Base-by-base conservation (phyloP, 1,284 basidiomycete species). In the Cryptococcus deneoformans region DNA sequence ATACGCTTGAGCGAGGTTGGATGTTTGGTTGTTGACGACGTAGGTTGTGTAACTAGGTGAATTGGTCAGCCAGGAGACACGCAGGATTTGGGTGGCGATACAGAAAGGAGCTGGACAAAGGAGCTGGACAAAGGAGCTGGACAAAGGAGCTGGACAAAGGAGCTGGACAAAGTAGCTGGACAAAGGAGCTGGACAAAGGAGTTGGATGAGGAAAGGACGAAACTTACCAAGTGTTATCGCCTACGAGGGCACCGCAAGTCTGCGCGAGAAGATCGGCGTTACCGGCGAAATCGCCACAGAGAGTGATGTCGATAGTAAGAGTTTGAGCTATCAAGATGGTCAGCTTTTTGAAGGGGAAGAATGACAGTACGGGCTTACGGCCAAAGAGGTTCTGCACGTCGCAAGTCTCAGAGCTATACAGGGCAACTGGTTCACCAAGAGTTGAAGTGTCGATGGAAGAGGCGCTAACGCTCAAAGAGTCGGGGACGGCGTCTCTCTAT, bases 341-440 rank as follows among this genome's bases (percentile, higher is more conserved):
- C 24, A 50, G 35, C 5, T 14, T 35, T 20, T 5, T 46, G 37
- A 52, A 12, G 16, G 34, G 47, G 37, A 20, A 53, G 50, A 39
- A 40, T 37, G 58, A 48, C 51, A 60, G 36, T n/a, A 46, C 52
- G 53, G 57, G 68, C 69, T 68, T 58, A 70, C 69, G 58, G 12
- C 80, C 71, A 73, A 91, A 90, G 77, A 82, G 87, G 40, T 79
- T 71, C 54, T 78, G 74, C 38, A 88, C 81, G 51, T 82, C 77
- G 72, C 89, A 90, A 12, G 81, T 79, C 7, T 80, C 77, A 5
- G 82, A 76, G 1, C 85, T 83, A 82, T 85, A 90, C 64, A 86
- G 86, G 0, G 83, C 88, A 5, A 84, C 80, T 1, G 89, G 88
- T 11, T 77, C 81, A 10, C 89, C 89, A 3, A 91, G 80, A 2